Evolutionary conservation across 192 early-diverging fungal species (phyloP).

Genomic region (Allomyces macrogynus): DNA sequence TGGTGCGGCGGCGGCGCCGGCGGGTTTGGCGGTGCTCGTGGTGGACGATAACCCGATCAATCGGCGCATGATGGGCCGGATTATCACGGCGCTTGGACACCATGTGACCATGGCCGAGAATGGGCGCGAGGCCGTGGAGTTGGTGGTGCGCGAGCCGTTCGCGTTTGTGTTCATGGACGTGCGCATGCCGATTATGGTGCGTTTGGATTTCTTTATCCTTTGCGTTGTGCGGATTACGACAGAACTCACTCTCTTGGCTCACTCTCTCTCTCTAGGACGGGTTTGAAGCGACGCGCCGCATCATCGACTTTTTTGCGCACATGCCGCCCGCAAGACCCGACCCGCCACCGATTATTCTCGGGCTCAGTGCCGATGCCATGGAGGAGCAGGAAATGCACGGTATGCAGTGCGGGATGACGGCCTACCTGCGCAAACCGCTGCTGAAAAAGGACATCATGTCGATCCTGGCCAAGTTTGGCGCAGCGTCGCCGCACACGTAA

Average conservation of each 20-base stretch:
- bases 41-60: slow-evolving; percentile 1
- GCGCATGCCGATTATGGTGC: neutral
- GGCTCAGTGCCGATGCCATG: neutral
- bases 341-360: neutral
- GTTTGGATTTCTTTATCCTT: no score
- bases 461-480: no score
- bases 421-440: neutral
- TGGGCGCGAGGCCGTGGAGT: neutral
- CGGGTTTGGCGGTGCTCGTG: no score
- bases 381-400: neutral
- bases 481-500: no score
- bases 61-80: neutral
- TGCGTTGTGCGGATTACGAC: no score
- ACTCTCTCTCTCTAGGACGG: neutral
- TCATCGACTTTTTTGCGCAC: neutral
- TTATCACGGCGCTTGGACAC: neutral
- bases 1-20: no score
- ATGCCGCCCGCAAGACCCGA: no score
- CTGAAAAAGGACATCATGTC: neutral
- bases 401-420: neutral
- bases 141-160: neutral
- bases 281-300: neutral
- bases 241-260: no score
- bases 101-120: neutral
- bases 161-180: slow-evolving; percentile 1